Conservation (phyloP, 805 yeast species). For the Candida ascalaphidarum region DNA sequence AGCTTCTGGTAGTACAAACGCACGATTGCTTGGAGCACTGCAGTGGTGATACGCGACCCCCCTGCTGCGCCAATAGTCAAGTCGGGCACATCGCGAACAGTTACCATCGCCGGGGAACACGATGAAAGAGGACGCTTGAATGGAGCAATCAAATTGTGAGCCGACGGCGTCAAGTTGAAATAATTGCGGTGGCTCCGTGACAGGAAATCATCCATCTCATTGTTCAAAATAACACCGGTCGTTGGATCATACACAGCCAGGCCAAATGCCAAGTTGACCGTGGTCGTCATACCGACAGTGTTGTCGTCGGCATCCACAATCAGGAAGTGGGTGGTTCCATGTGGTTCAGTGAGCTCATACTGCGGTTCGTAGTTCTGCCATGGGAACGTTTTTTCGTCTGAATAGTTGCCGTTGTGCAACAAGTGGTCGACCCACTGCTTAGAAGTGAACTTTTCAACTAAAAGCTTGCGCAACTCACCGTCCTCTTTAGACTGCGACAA, state of each 20-base stretch:
- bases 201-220: slow-evolving; percentile 94
- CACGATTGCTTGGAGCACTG: slow-evolving; percentile 73
- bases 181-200: slow-evolving; percentile 61
- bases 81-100: slow-evolving; percentile 34
- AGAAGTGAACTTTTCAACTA: slow-evolving; percentile 37
- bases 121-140: slow-evolving; percentile 80
- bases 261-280: slow-evolving; percentile 80
- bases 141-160: slow-evolving; percentile 70
- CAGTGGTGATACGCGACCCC: slow-evolving; percentile 78
- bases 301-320: slow-evolving; percentile 66
- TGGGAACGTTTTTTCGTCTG: slow-evolving; percentile 45
- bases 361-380: slow-evolving; percentile 77
- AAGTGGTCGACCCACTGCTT: slow-evolving; percentile 47
- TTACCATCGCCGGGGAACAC: slow-evolving; percentile 59
- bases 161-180: slow-evolving; percentile 74
- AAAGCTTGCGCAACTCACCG: slow-evolving; percentile 12
- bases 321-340: slow-evolving; percentile 86
- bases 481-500: slow-evolving; percentile 16
- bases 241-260: slow-evolving; percentile 68
- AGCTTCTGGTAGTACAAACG: slow-evolving; percentile 51
- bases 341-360: slow-evolving; percentile 69
- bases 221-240: slow-evolving; percentile 80
- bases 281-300: slow-evolving; percentile 83
- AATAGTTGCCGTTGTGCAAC: slow-evolving; percentile 39
- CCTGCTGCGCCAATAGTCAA: slow-evolving; percentile 89